Evolutionary conservation across 768 basidiomycete genomes (phyloP), one percentile per base, ranked within the genome.

Genomic region (Suillus variegatus): DNA sequence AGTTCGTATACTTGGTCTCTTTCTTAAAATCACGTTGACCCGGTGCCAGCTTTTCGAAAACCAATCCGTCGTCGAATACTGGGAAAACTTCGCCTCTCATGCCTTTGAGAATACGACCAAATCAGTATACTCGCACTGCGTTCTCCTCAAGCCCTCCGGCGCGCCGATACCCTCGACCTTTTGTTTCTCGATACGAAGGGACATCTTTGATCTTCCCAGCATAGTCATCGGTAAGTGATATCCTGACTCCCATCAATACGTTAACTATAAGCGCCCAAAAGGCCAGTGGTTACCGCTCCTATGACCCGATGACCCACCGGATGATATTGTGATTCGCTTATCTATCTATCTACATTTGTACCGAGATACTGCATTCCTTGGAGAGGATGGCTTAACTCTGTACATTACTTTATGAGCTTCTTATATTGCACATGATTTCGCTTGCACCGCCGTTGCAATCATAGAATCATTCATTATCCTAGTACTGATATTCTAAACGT

Each of bases 71-170:
- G 96, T 97, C 61, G 92, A 95, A 75, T 95, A 95, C 75, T 95
- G 93, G 91, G 97, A 99, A 78, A 94, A 93, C 77, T 99, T 99
- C 75, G 94, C 94, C 35, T 88, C 90, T 60, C 95, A 98, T 77
- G 97, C 97, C 8, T 99, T 99, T 72, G 97, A 99, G 76, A 97
- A 95, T 78, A 94, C 95, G 61, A 94, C 95, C 44, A 95, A 95
- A 79, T 93, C 94, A 2, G 94, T 99, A 62, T 96, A 95, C 76
- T 92, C 93, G 65, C 92, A 95, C 71, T 95, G 94, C 67, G 92
- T 95, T 38, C 77, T 97, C 52, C 84, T 96, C 68, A 95, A 95
- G 74, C 92, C 93, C 7, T 85, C 85, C 35, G 93, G 94, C 18
- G 86, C 88, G 3, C 93, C 93, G 2, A 87, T 98, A 35, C 92